phyloP scores from a whole-genome alignment of 768 basidiomycete genomes.

The Kwoniella newhampshirensis region DNA sequence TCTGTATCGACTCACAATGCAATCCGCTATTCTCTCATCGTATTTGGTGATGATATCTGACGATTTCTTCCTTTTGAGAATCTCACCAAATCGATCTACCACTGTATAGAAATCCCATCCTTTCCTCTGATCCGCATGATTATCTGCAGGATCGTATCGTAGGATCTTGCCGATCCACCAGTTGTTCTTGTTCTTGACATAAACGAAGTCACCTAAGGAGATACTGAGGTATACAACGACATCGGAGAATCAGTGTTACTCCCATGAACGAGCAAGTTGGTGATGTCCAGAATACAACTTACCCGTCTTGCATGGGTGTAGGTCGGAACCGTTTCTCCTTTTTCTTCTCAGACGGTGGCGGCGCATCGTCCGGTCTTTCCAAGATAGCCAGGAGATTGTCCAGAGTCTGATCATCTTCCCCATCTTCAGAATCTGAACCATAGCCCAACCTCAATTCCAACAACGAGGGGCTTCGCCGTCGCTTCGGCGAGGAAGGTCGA shows the following conservation, averaged over 20 bases:
- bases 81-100: not conserved
- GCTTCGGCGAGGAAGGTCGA: not conserved
- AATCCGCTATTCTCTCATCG: constrained; percentile 30
- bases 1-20: constrained; percentile 22
- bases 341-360: not conserved
- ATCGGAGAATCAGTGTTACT: not conserved
- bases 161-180: constrained; percentile 2
- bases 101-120: not conserved
- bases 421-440: not conserved
- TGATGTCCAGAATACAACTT: not conserved
- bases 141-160: not conserved
- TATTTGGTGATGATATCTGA: constrained; percentile 21
- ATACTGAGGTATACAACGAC: not conserved
- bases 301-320: constrained; percentile 1
- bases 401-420: not conserved
- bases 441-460: not conserved
- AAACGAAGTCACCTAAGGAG: constrained; percentile 3
- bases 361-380: not conserved
- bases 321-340: constrained; percentile 3
- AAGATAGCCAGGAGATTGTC: not conserved
- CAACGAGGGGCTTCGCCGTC: not conserved
- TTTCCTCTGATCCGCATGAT: not conserved
- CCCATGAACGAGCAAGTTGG: not conserved
- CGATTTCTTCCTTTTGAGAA: constrained; percentile 1
- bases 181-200: not conserved